A percentile compares a stretch with the other conserved stretches of the same genome.
Evolutionary conservation across 2,329 filamentous ascomycete species (phyloP).

Genomic region (Rhynchosporium agropyri): DNA sequence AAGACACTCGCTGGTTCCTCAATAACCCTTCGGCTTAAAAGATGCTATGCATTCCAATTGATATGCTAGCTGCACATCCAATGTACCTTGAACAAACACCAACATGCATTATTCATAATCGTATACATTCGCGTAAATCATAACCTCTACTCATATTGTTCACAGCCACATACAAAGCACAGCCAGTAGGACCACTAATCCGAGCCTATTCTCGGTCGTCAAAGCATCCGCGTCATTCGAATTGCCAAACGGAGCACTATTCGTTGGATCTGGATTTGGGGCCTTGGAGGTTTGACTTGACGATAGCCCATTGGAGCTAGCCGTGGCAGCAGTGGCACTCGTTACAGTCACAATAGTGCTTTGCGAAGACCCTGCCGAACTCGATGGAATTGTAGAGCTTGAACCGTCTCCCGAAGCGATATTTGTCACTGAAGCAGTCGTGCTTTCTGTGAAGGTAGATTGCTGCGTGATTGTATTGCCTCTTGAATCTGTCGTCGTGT

Average conservation of each 20-base stretch:
- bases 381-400: background rate
- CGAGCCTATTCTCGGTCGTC: constrained; percentile 17
- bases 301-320: constrained; percentile 20
- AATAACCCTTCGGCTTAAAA: no score
- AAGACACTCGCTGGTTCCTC: no score
- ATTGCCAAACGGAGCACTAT: constrained; percentile 39
- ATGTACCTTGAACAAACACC: background rate
- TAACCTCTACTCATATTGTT: background rate
- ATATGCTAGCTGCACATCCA: background rate
- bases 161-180: constrained; percentile 22
- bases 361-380: background rate
- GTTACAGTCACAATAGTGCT: constrained; percentile 25
- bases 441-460: constrained; percentile 18
- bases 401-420: constrained; percentile 9
- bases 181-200: constrained; percentile 20
- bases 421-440: constrained; percentile 16
- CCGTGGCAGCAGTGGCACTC: constrained; percentile 18
- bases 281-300: constrained; percentile 25
- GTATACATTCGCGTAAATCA: constrained; percentile 6
- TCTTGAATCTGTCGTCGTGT: constrained; percentile 21
- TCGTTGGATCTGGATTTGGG: constrained; percentile 27
- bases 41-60: background rate
- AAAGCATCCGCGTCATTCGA: constrained; percentile 24
- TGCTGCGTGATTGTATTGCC: constrained; percentile 14
- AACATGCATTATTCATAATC: background rate